phyloP scores from a whole-genome alignment of 129 eudicot genomes.

The Glebionis coronaria region DNA sequence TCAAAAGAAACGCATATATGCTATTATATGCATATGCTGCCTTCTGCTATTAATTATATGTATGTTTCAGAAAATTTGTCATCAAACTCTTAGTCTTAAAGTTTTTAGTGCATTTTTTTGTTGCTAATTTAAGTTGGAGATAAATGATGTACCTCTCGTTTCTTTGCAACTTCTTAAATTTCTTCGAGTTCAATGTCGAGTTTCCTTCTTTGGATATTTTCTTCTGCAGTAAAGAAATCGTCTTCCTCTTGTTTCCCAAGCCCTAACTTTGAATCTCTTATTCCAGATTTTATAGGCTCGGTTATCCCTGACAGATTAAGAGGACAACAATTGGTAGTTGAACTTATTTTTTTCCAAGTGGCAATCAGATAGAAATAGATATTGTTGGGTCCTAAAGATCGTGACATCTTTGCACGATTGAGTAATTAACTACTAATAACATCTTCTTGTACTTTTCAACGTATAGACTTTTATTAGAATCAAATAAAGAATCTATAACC shows the following conservation, averaged over 20 bases:
- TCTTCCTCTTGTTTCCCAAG: constrained; percentile 96
- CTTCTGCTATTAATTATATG: constrained; percentile 72
- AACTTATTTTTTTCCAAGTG: not conserved
- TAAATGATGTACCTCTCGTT: constrained; percentile 82
- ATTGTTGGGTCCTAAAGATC: too few relatives aligned
- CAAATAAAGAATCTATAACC: too few relatives aligned
- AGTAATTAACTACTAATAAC: too few relatives aligned
- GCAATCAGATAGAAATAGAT: not conserved
- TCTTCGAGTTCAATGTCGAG: constrained; percentile 93
- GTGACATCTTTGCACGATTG: too few relatives aligned
- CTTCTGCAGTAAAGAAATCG: constrained; percentile 93
- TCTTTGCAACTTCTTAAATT: constrained; percentile 80
- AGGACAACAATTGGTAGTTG: not conserved
- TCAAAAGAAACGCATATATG: constrained; percentile 92
- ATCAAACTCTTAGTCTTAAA: constrained; percentile 51
- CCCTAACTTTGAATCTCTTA: constrained; percentile 85
- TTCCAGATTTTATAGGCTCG: constrained; percentile 97
- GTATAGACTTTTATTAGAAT: too few relatives aligned
- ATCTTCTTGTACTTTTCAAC: too few relatives aligned
- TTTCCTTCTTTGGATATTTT: constrained; percentile 86
- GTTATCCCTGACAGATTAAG: constrained; percentile 54
- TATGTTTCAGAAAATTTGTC: constrained; percentile 55
- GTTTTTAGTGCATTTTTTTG: constrained; percentile 13
- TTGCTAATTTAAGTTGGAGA: constrained; percentile 1
- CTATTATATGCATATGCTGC: constrained; percentile 61